phyloP scores from a whole-genome alignment of 2,329 filamentous ascomycete genomes.

The Aspergillus sp. region DNA sequence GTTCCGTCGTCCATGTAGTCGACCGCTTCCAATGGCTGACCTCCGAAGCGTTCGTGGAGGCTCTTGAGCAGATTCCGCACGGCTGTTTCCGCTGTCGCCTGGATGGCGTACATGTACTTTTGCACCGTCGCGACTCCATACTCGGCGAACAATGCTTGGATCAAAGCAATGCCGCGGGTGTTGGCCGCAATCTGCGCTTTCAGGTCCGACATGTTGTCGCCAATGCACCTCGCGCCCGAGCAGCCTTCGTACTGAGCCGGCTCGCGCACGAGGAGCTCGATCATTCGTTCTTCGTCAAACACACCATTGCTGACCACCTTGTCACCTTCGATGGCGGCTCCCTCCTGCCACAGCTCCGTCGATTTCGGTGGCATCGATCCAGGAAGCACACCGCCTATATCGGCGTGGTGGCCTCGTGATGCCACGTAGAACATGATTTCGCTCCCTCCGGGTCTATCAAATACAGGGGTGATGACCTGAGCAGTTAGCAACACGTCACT shows the following conservation, averaged over 20 bases:
- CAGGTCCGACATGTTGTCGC: constrained; percentile 76
- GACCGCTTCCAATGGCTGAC: constrained; percentile 60
- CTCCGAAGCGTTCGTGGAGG: constrained; percentile 60
- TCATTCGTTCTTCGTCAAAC: constrained; percentile 70
- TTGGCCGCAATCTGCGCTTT: constrained; percentile 83
- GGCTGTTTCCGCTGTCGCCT: constrained; percentile 67
- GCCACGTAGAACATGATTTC: constrained; percentile 76
- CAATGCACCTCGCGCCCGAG: constrained; percentile 66
- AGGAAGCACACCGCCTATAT: constrained; percentile 74
- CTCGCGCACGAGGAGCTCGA: constrained; percentile 60
- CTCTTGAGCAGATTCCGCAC: constrained; percentile 65
- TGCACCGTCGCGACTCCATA: constrained; percentile 70
- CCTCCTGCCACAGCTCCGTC: constrained; percentile 40
- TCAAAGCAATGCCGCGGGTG: constrained; percentile 72
- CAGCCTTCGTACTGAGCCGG: constrained; percentile 68
- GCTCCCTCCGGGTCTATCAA: constrained; percentile 51
- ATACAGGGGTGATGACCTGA: constrained; percentile 62
- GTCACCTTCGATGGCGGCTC: constrained; percentile 37
- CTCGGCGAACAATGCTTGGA: constrained; percentile 63
- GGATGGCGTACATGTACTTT: constrained; percentile 75
- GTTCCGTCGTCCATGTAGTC: constrained; percentile 86
- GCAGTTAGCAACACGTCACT: constrained; percentile 1
- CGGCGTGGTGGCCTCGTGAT: constrained; percentile 70
- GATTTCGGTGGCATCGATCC: constrained; percentile 66
- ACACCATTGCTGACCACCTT: constrained; percentile 65